These are phyloP conservation scores for Liquidambar formosana DNA, from an alignment of 164 flowering plant species.

Conservation along the genomic window DNA sequence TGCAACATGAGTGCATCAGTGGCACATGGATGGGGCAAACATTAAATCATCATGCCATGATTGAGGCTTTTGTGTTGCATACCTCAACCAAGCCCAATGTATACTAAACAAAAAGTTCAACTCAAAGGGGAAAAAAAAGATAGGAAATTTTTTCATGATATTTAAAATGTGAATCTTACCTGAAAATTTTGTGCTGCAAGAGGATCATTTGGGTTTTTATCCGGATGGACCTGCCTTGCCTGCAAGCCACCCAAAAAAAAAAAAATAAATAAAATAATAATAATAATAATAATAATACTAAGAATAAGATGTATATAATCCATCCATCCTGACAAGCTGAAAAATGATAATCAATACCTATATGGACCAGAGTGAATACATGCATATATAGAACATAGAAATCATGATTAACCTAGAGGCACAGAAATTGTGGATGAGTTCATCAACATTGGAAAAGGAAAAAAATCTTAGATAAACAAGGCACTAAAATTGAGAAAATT, in stretches of 20 bases:
- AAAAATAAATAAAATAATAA: background rate
- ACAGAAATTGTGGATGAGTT: too few species aligned
- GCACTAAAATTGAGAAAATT: too few species aligned
- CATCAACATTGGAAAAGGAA: background rate
- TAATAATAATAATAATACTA: too few species aligned
- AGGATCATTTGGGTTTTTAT: constrained; percentile 57
- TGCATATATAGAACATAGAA: too few species aligned
- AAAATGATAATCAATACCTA: background rate
- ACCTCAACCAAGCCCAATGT: background rate
- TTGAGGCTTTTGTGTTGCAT: background rate
- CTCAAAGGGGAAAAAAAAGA: background rate
- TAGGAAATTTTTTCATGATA: background rate
- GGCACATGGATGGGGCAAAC: background rate
- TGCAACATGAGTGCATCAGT: background rate
- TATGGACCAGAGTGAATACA: too few species aligned
- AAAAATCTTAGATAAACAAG: background rate
- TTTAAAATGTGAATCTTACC: constrained; percentile 18
- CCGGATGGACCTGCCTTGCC: constrained; percentile 62
- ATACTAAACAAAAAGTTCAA: background rate
- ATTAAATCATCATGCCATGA: background rate
- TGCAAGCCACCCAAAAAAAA: constrained; percentile 18
- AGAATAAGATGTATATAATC: background rate
- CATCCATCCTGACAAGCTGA: background rate
- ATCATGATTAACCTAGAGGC: too few species aligned
- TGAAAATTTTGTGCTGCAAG: constrained; percentile 55